Evolutionary conservation across 192 early-diverging fungal species (phyloP).

Genomic region (Oehlia diaphana): DNA sequence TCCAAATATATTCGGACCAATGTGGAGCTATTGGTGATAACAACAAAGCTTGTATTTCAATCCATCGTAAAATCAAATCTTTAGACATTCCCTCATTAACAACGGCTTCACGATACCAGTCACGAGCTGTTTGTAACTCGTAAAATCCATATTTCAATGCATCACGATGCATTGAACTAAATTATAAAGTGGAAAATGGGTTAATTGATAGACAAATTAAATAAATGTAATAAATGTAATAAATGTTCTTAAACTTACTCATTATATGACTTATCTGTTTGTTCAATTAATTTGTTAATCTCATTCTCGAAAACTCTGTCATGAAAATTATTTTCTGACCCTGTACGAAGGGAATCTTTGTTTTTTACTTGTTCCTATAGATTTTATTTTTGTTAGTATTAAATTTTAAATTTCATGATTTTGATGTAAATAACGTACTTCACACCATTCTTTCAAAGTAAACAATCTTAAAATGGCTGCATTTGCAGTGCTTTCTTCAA

Average conservation of each 20-base stretch:
- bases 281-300: constrained; percentile 72
- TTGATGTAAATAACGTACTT: constrained; percentile 44
- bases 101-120: constrained; percentile 85
- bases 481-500: constrained; percentile 92
- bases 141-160: constrained; percentile 90
- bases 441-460: constrained; percentile 89
- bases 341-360: constrained; percentile 47
- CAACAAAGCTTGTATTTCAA: constrained; percentile 81
- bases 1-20: constrained; percentile 94
- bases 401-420: too few species aligned
- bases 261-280: constrained; percentile 72
- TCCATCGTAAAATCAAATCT: constrained; percentile 80
- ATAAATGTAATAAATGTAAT: too few species aligned
- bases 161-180: constrained; percentile 82
- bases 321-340: constrained; percentile 63
- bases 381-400: constrained; percentile 27
- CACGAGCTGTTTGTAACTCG: constrained; percentile 83
- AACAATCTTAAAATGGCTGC: constrained; percentile 90
- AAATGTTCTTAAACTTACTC: constrained; percentile 28
- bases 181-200: background rate
- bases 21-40: constrained; percentile 90
- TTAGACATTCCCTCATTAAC: constrained; percentile 78
- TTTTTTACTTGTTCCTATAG: constrained; percentile 45
- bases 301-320: constrained; percentile 93
- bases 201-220: background rate